A percentile compares a stretch with the other conserved stretches of the same genome.
Conservation (phyloP, 345 rosid species). For the Boechera stricta region DNA sequence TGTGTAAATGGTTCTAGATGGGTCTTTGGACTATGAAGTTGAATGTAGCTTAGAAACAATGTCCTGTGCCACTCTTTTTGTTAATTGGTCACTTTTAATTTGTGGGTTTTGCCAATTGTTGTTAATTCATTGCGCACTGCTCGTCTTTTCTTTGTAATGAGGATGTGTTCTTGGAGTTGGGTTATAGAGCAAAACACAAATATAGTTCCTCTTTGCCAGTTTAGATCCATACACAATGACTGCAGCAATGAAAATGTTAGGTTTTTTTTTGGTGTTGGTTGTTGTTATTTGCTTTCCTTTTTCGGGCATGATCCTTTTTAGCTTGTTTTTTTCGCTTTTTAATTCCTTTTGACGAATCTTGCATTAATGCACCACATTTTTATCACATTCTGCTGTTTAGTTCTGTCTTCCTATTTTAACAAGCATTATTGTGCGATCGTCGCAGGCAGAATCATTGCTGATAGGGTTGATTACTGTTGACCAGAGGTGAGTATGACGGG, state of each 20-base stretch:
- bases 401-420: neutral
- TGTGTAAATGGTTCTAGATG: constrained; percentile 4
- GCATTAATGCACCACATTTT: neutral
- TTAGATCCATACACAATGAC: neutral
- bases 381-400: constrained; percentile 1
- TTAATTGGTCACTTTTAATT: constrained; percentile 5
- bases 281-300: constrained; percentile 3
- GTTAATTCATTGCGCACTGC: neutral
- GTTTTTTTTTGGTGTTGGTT: neutral
- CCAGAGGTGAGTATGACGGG: constrained; percentile 47
- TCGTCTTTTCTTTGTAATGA: constrained; percentile 4
- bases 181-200: constrained; percentile 2
- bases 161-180: constrained; percentile 22
- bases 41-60: constrained; percentile 15
- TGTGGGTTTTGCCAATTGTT: constrained; percentile 9
- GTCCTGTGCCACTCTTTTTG: neutral
- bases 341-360: neutral
- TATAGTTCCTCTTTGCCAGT: neutral
- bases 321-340: neutral
- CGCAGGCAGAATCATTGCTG: constrained; percentile 49
- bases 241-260: neutral
- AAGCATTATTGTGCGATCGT: constrained; percentile 4
- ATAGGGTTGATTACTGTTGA: constrained; percentile 46
- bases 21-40: neutral
- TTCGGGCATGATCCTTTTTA: neutral